Conservation (phyloP, 1,284 basidiomycete species). For the Ustilago xerochloae region DNA sequence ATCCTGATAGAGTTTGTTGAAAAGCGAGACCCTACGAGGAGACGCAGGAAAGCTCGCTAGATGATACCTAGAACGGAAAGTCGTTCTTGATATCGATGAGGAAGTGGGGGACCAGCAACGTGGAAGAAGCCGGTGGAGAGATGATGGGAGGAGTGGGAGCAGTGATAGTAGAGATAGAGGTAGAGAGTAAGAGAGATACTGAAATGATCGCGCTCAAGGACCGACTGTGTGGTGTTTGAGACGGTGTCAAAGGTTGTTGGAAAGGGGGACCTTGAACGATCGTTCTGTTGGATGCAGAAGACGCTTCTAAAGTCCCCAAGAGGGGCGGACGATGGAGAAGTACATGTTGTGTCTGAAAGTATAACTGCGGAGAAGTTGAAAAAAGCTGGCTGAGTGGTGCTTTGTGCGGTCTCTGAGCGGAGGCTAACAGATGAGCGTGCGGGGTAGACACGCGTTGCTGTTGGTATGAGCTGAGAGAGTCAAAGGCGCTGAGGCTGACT, state of each 20-base stretch:
- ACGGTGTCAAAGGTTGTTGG: slow-evolving; percentile 10
- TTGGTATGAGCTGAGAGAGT: not conserved
- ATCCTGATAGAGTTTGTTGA: slow-evolving; percentile 16
- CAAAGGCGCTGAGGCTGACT: not conserved
- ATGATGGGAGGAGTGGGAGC: not conserved
- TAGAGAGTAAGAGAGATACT: not conserved
- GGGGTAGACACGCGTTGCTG: not conserved
- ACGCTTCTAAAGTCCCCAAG: slow-evolving; percentile 37
- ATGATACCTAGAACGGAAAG: slow-evolving; percentile 20
- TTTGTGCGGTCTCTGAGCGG: too few species aligned
- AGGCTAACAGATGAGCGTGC: not conserved
- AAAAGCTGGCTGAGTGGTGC: not conserved
- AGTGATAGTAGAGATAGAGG: slow-evolving; percentile 1
- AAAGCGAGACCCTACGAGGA: slow-evolving; percentile 18
- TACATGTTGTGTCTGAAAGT: slow-evolving; percentile 15
- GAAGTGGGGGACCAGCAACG: slow-evolving; percentile 10
- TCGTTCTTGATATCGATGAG: slow-evolving; percentile 16
- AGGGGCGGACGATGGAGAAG: slow-evolving; percentile 33
- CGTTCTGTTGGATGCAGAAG: slow-evolving; percentile 24
- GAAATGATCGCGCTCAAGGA: not conserved
- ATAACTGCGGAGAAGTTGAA: not conserved
- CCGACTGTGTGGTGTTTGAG: slow-evolving; percentile 1
- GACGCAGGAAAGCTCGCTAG: slow-evolving; percentile 19
- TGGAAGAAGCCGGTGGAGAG: slow-evolving; percentile 1
- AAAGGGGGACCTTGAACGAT: slow-evolving; percentile 28